Base-by-base conservation (phyloP, 441 rosid genomes). In the Viola pubescens region DNA sequence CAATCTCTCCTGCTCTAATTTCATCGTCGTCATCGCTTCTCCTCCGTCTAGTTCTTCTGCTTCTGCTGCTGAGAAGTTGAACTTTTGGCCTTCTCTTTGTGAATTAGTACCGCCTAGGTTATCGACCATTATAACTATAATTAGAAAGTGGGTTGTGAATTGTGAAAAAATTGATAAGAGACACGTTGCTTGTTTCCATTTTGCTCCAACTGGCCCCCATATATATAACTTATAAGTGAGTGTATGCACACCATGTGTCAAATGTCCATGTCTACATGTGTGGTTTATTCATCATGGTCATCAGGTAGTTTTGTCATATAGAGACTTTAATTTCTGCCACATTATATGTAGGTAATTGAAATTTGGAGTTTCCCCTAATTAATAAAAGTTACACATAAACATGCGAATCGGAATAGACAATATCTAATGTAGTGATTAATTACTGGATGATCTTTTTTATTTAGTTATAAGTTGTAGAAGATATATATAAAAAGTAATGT, bases 1-100 rank as follows among this genome's bases (percentile, higher is more conserved):
- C 70, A 89, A 60, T 41, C 77, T 81, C 60, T 89, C 96, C 68
- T 86, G 94, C 69, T 84, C 91, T 26, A 26, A 26, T 26, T 26
- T 26, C 34, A 26, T 26, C 73, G 80, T 81, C 11, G 79, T 48
- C 58, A 65, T 43, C 16, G 75, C 84, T n/a, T 74, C 88, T 40
- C 69, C 72, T 9, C 48, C 69, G 65, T 10, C 49, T 58, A 6
- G 74, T 56, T 1, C 61, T 71, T 55, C 68, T 43, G 0, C 69
- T 59, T 14, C 69, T 5, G 65, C 49, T 8, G 49, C 73, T 37
- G 65, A 54, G 54, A 75, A 75, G 70, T 47, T 62, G 71, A 64
- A 61, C 43, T 56, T 61, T 4, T 51, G 65, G 43, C 38, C n/a
- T 46, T 63, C 59, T 54, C 55, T 62, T 0, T 61, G 63, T 44